A percentile compares a stretch with the other conserved stretches of the same genome.
Conservation (phyloP, 2,329 filamentous ascomycete genomes). For the Xylaria sp. region DNA sequence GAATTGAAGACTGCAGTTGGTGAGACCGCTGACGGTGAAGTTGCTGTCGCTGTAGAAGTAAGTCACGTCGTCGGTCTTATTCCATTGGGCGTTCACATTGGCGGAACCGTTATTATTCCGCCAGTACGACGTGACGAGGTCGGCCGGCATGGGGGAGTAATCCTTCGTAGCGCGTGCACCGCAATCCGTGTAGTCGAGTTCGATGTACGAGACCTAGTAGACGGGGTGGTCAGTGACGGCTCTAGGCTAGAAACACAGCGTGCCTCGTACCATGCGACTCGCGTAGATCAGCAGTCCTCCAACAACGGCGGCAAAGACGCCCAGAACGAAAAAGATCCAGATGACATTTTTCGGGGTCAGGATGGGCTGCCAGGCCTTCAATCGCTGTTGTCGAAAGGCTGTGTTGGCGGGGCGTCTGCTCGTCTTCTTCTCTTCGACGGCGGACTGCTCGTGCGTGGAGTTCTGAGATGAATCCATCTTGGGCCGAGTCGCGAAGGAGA, state of each 20-base stretch:
- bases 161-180: constrained; percentile 61
- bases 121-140: constrained; percentile 76
- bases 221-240: constrained; percentile 33
- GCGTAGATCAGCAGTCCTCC: constrained; percentile 88
- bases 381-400: constrained; percentile 93
- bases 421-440: constrained; percentile 80
- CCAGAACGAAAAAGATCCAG: constrained; percentile 77
- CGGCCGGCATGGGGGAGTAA: constrained; percentile 62
- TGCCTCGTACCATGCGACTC: constrained; percentile 74
- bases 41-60: constrained; percentile 51
- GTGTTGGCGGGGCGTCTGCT: constrained; percentile 94
- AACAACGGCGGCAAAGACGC: constrained; percentile 90
- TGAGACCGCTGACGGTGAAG: constrained; percentile 39
- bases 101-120: constrained; percentile 58
- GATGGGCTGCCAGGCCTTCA: constrained; percentile 99
- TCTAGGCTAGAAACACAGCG: neutral
- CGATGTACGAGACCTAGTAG: constrained; percentile 84
- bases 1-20: constrained; percentile 80
- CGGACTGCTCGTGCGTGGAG: constrained; percentile 29
- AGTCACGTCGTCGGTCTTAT: constrained; percentile 51
- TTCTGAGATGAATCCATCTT: constrained; percentile 37
- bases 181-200: constrained; percentile 91
- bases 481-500: constrained; percentile 7
- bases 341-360: constrained; percentile 85
- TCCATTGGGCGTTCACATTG: constrained; percentile 54